Evolutionary conservation across 2,329 filamentous ascomycete species (phyloP), one percentile per base, ranked within the genome.

Genomic region (Talaromyces funiculosus): DNA sequence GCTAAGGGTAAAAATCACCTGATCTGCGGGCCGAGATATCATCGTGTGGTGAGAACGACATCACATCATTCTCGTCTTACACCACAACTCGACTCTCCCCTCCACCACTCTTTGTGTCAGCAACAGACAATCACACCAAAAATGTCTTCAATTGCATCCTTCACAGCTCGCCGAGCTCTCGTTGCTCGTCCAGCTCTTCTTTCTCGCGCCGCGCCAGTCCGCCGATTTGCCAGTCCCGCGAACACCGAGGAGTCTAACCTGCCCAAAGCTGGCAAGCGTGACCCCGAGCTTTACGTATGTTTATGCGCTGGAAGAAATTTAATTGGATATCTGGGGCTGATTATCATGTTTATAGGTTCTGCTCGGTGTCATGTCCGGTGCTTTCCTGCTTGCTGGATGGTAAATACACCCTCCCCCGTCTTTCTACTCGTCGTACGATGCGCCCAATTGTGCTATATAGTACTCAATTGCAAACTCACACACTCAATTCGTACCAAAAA

Each of bases 341-440:
- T 29, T 53, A 3, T n/a, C n/a, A n/a, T 35, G 8, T 61, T 47
- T 42, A 38, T 71, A 97, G 94, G 86, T 97, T 72, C 89, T 99
- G 67, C 85, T 92, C 66, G 90, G 86, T 73, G 87, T 97, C 76
- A 96, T 97, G 91, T 87, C 89, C 70, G 87, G 88, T 75, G 89
- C 90, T 70, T 89, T 97, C 73, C 87, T 87, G 72, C 86, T 94
- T 70, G 93, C 90, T 67, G 93, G 93, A 75, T 96, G 87, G 86
- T 75, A 65, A 73, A 18, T 43, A n/a, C n/a, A n/a, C n/a, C 53
- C 22, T 6, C 49, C 40, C 61, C 59, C 61, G 45, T 61, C 62
- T 54, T 62, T 57, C 54, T 31, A 45, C 26, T 37, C 16, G 33
- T 33, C 24, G 10, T 83, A 73, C 78, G 67, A 56, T 61, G 20